Conservation (phyloP, 2,329 filamentous ascomycete species). For the Stagonosporopsis cucurbitacearum region DNA sequence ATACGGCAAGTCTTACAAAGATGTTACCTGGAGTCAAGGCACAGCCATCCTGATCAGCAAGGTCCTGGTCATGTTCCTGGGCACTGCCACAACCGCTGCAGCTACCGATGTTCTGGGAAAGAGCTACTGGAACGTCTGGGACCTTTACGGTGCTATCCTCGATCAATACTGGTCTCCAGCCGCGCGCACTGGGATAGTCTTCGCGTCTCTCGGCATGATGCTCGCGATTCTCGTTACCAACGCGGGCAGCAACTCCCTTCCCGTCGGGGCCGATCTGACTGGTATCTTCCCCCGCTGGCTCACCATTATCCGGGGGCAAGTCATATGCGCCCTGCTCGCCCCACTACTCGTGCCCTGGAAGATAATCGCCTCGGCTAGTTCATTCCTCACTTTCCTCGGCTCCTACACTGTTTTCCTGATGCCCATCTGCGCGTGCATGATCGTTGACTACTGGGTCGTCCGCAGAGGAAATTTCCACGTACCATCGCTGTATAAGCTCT, state of each 20-base stretch:
- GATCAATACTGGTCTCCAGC: conserved; percentile 29
- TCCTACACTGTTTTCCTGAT: conserved; percentile 37
- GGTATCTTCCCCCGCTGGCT: conserved; percentile 34
- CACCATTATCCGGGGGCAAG: conserved; percentile 34
- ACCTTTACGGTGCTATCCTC: conserved; percentile 26
- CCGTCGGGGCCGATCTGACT: conserved; percentile 34
- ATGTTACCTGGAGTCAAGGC: conserved; percentile 28
- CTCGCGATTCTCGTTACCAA: conserved; percentile 36
- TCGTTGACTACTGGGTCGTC: conserved; percentile 28
- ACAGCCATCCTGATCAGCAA: conserved; percentile 30
- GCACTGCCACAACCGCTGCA: conserved; percentile 30
- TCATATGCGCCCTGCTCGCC: conserved; percentile 9
- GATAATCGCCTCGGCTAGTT: conserved; percentile 32
- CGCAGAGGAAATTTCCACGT: conserved; percentile 31
- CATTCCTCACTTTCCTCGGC: conserved; percentile 38
- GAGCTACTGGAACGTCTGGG: conserved; percentile 35
- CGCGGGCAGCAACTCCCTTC: conserved; percentile 36
- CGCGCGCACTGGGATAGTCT: conserved; percentile 37
- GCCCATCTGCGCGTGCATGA: conserved; percentile 31
- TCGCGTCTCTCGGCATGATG: conserved; percentile 34
- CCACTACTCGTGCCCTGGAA: conserved; percentile 30
- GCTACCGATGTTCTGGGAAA: conserved; percentile 28
- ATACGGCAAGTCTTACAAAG: conserved; percentile 26
- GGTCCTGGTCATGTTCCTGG: conserved; percentile 31
- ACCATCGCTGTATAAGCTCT: conserved; percentile 21